A percentile compares a stretch with the other conserved stretches of the same genome.
Conservation (phyloP, 1,284 basidiomycete species). For the Phaffia rhodozyma region DNA sequence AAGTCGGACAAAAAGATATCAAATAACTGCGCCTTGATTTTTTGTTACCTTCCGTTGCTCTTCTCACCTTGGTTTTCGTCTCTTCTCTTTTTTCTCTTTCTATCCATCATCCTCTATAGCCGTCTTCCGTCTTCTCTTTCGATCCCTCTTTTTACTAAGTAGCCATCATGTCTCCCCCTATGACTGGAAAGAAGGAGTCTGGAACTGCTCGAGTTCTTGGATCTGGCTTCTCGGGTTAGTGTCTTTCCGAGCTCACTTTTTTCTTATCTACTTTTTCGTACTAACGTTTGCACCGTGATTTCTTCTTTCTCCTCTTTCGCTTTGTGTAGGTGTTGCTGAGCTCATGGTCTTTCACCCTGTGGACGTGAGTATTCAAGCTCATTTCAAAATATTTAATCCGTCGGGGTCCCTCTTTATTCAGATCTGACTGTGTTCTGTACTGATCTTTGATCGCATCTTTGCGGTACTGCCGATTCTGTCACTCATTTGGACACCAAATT, state of each 20-base stretch:
- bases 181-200: slow-evolving; percentile 49
- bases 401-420: background rate
- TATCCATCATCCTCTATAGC: background rate
- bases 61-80: no score
- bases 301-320: background rate
- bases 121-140: background rate
- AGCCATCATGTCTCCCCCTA: slow-evolving; percentile 24
- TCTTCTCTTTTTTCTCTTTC: background rate
- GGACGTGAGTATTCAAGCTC: slow-evolving; percentile 19
- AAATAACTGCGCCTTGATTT: no score
- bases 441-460: no score
- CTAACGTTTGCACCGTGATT: background rate
- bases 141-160: background rate
- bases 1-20: no score
- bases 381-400: background rate
- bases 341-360: slow-evolving; percentile 82
- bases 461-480: no score
- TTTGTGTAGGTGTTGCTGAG: slow-evolving; percentile 69
- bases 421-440: slow-evolving; percentile 3
- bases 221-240: slow-evolving; percentile 75
- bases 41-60: no score
- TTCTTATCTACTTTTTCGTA: background rate
- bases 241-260: background rate
- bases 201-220: slow-evolving; percentile 82
- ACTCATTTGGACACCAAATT: no score